phyloP scores from a whole-genome alignment of 805 yeast species.

The Lipomyces starkeyi region DNA sequence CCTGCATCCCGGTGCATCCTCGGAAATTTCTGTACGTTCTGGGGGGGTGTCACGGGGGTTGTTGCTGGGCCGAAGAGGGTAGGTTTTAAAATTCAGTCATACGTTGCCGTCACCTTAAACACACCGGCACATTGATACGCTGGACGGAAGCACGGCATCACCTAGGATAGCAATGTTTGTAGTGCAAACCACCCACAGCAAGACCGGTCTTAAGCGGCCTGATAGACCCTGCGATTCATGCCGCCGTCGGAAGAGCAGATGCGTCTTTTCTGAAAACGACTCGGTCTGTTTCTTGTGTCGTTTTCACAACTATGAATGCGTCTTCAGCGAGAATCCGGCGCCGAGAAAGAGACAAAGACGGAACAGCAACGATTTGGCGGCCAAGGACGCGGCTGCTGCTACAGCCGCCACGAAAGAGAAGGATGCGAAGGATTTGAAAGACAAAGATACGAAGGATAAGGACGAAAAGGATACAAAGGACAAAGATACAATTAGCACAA shows the following conservation, averaged over 20 bases:
- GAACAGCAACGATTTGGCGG: constrained; percentile 12
- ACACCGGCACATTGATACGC: background rate
- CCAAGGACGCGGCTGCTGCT: constrained; percentile 13
- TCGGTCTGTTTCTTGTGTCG: constrained; percentile 37
- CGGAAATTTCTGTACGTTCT: background rate
- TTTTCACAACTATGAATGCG: constrained; percentile 39
- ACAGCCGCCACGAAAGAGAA: constrained; percentile 18
- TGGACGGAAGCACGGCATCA: background rate
- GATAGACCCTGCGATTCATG: constrained; percentile 39
- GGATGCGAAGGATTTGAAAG: constrained; percentile 5
- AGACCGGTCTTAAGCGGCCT: constrained; percentile 38
- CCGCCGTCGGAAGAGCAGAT: constrained; percentile 37
- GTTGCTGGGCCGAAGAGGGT: background rate
- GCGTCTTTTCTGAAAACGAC: constrained; percentile 38
- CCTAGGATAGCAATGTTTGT: constrained; percentile 26
- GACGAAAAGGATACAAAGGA: constrained; percentile 12
- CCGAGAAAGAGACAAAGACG: constrained; percentile 34
- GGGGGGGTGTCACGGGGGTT: background rate
- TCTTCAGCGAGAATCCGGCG: constrained; percentile 35
- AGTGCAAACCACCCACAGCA: constrained; percentile 38
- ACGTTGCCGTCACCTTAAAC: background rate
- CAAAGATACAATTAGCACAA: constrained; percentile 9
- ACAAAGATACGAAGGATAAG: constrained; percentile 10
- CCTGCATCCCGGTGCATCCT: background rate
- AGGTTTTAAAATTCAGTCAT: too few species aligned